Base-by-base conservation (phyloP, 192 early-diverging fungal genomes). In the Podila verticillata region DNA sequence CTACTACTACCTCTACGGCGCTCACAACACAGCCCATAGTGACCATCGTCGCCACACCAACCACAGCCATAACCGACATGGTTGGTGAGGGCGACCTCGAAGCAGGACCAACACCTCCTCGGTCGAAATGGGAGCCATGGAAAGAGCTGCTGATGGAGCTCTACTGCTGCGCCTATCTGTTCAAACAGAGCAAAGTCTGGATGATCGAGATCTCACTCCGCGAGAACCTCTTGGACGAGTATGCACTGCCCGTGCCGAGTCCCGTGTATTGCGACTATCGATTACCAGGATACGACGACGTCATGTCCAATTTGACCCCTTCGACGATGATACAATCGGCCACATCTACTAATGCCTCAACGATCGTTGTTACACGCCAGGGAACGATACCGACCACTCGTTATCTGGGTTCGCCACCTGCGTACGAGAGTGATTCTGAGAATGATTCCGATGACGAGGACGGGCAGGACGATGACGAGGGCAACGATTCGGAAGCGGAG, bases 161-260 rank as follows among this genome's bases (percentile, higher is more conserved):
- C 1, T 60, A 26, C 20, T 75, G 74, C 34, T 49, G 36, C 61
- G n/a, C 54, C 17, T 51, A 10, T 29, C n/a, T 80, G 31, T 68
- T 72, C 61, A 56, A 51, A 29, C 65, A 80, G 39, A 28, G 34
- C 1, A 62, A 64, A 29, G 48, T 70, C 8, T 80, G 77, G 77
- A 68, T 72, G 65, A 80, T 80, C 30, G 77, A 80, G 48, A 80
- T 80, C 22, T 80, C 77, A 51, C 62, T 72, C 39, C 51, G 70
- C 7, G 70, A 72, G n/a, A 70, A 70, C 13, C 39, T 68, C 17
- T 26, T 72, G 65, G 77, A 80, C 44, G 77, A 80, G 44, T 80
- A 72, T 63, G 35, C 77, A 8, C 17, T 80, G 2, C 61, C 66
- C 12, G 77, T 80, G 9, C 77, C 77, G 2, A 80, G 70, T 48